These are phyloP conservation scores for Piper longum DNA, from an alignment of 164 flowering plant species.

Conservation along the genomic window DNA sequence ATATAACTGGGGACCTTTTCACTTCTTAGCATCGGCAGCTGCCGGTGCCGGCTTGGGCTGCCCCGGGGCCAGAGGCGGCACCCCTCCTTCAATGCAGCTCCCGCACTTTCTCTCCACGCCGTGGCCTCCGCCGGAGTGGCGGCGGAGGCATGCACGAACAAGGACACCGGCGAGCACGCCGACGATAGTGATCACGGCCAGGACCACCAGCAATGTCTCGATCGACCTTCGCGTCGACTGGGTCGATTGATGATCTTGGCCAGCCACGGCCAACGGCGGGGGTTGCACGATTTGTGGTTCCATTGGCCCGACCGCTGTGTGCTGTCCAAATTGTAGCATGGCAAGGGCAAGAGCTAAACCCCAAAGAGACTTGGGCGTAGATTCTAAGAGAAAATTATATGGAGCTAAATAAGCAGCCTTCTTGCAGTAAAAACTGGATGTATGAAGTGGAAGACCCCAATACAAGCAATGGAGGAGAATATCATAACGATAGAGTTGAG, in stretches of 20 bases:
- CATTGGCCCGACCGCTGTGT: background rate
- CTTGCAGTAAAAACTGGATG: no score
- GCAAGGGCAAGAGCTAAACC: background rate
- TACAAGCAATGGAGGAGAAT: no score
- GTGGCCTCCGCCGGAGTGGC: conserved; percentile 52
- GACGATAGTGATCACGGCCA: conserved; percentile 57
- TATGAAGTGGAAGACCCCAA: no score
- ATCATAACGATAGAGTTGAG: no score
- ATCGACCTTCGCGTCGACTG: conserved; percentile 39
- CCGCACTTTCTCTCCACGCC: conserved; percentile 58
- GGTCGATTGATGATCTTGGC: conserved; percentile 2
- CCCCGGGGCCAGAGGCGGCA: conserved; percentile 13
- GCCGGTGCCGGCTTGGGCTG: conserved; percentile 7
- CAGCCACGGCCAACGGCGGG: conserved; percentile 7
- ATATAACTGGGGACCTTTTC: background rate
- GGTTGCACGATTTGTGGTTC: conserved; percentile 2
- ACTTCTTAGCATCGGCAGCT: conserved; percentile 6
- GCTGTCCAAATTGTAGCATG: background rate
- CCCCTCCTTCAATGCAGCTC: conserved; percentile 63
- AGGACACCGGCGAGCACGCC: conserved; percentile 57
- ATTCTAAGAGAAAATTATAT: no score
- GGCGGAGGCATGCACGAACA: conserved; percentile 62
- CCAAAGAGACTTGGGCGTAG: no score
- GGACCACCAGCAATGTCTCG: conserved; percentile 59
- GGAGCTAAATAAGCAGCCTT: no score